Conservation (phyloP, 139 green algal species). For the Microglena sp. region DNA sequence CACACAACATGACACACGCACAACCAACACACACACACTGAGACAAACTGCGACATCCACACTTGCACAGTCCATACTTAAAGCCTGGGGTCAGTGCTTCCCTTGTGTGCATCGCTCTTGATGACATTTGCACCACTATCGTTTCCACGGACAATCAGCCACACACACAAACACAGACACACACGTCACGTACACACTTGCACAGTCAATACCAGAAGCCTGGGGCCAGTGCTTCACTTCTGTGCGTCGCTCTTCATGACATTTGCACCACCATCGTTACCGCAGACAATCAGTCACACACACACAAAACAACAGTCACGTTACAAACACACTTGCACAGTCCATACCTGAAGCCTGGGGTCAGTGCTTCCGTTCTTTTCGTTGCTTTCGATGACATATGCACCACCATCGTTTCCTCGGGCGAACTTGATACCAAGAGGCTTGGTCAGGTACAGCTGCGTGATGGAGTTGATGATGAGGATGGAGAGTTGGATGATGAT, state of each 20-base stretch:
- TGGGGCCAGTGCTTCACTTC: conserved; percentile 60
- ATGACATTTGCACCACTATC: conserved; percentile 84
- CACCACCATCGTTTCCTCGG: conserved; percentile 78
- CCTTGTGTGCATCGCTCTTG: conserved; percentile 39
- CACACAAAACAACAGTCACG: no score
- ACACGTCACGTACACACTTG: no score
- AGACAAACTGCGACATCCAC: no score
- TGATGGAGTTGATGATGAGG: no score
- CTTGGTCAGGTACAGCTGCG: conserved; percentile 76
- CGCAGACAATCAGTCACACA: conserved; percentile 56
- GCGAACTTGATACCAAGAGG: conserved; percentile 86
- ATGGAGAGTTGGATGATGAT: no score
- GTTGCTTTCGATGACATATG: conserved; percentile 68
- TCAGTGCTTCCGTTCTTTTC: conserved; percentile 62
- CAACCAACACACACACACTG: no score
- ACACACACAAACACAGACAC: conserved; percentile 1
- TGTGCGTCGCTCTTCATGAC: conserved; percentile 42
- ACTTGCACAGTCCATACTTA: no score
- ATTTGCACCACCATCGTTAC: no score
- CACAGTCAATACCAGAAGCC: conserved; percentile 65
- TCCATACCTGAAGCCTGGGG: conserved; percentile 55
- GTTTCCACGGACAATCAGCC: conserved; percentile 61
- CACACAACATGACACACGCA: no score
- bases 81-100: conserved; percentile 64
- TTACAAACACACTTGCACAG: no score